Base-by-base conservation (phyloP, 1,284 basidiomycete genomes). In the Phellinidium pouzarii region DNA sequence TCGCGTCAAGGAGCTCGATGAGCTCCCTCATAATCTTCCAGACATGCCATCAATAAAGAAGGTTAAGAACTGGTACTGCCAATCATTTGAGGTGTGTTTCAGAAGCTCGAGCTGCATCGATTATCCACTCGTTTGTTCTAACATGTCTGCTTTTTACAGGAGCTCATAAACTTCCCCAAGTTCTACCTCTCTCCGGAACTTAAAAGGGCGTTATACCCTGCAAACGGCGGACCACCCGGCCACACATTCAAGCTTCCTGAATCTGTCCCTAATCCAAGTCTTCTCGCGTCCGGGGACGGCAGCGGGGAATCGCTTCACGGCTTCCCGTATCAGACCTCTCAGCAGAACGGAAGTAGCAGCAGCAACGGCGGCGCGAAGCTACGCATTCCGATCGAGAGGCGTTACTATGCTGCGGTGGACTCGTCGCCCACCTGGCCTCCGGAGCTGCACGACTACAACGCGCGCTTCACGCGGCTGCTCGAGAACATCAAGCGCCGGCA, bases 31-130 rank as follows among this genome's bases (percentile, higher is more conserved):
- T 68, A 87, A 92, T 49, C 77, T 99, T 56, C 87, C 85, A 62
- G 81, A 84, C 54, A 97, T 96, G 94, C 84, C 89, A 0, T 91
- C 88, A 44, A 98, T 99, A 60, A 82, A 87, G 59, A 93, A 91
- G 65, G 95, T 99, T 59, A 95, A 95, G 74, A 87, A 96, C 65
- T 99, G 95, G 95, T 99, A 99, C 66, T 95, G 94, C 0, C 92
- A 99, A 73, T 94, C 91, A 14, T 99, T 99, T 64, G 91, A 98
- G 77, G 94, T 94, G 51, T 57, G 80, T 72, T 12, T 17, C 36
- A 31, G 20, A 0, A 27, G 29, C 42, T 23, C n/a, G 29, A 19
- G 31, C 19, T 36, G 22, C 22, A n/a, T 17, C 23, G 20, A 8
- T 34, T 2, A 40, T 23, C n/a, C 23, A 17, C 34, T 51, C 44